Base-by-base conservation (phyloP, 2,329 filamentous ascomycete species). In the Ceratocystis eucalypticola region DNA sequence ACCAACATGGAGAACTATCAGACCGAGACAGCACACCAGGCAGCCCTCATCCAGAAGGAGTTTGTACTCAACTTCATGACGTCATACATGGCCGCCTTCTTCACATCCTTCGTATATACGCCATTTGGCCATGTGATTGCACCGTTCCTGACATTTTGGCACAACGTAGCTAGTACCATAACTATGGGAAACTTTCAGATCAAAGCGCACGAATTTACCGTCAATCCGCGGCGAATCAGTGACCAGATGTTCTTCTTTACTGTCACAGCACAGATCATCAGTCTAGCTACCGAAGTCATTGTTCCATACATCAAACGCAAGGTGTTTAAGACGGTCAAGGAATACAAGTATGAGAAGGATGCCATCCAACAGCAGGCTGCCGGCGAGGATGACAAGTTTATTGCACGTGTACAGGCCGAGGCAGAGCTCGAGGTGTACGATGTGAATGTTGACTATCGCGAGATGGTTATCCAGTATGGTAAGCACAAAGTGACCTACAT, bases 31-130 rank as follows among this genome's bases (percentile, higher is more conserved):
- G 87, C 86, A 15, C 88, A 96, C 72, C 85, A 96, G 68, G 84
- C 88, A 22, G 88, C 92, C 1, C 83, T 96, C 73, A 90, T 94
- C 0, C 86, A 89, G 67, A 99, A 99, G 79, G 88, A 96, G 44
- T 97, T 99, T 72, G 86, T 97, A 15, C 84, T 97, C 72, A 96
- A 96, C 78, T 96, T 96, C 76, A 93, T 97, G 76, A 96, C 91
- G 5, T 96, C 92, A 0, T 97, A 96, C 74, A 85, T 96, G 64
- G 89, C 91, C 0, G 87, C 95, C n/a, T 87, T 96, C 73, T 82
- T 97, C 20, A 96, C 92, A 0, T 90, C 92, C 0, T 97, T 96
- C 71, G 85, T 96, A 69, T 97, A 96, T 72, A 89, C 96, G 22
- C 93, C 93, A 0, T 97, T 97, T 71, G 93, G 90, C 15, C 84